These are phyloP conservation scores for Erodium chrysanthum DNA, from an alignment of 441 rosid species.

Conservation along the genomic window DNA sequence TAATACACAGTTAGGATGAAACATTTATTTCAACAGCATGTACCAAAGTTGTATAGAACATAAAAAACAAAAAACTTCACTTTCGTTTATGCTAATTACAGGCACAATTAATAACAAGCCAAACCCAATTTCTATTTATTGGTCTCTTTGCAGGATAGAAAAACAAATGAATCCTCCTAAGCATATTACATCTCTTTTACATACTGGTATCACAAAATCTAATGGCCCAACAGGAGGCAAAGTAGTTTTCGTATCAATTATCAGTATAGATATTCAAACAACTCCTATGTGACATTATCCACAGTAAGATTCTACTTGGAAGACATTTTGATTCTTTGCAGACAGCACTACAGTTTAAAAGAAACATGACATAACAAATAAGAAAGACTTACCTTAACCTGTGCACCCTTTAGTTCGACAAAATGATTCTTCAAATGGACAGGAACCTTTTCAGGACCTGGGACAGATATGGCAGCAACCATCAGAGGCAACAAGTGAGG, in stretches of 20 bases:
- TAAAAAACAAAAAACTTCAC: neutral
- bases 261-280: neutral
- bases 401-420: conserved; percentile 92
- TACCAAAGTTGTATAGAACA: neutral
- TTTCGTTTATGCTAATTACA: neutral
- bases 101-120: no score
- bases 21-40: neutral
- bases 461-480: conserved; percentile 96
- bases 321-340: conserved; percentile 3
- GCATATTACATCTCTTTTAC: neutral
- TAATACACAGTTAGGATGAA: conserved; percentile 9
- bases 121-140: neutral
- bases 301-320: conserved; percentile 1
- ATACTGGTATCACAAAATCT: neutral
- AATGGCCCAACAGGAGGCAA: neutral
- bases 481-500: conserved; percentile 84
- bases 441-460: conserved; percentile 87
- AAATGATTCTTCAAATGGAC: conserved; percentile 68
- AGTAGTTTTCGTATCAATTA: neutral
- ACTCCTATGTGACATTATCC: neutral
- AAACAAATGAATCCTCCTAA: neutral
- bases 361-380: neutral
- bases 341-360: neutral
- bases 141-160: neutral
- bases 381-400: conserved; percentile 70